Conservation (phyloP, 257 asterid species). For the Solanum piurae region DNA sequence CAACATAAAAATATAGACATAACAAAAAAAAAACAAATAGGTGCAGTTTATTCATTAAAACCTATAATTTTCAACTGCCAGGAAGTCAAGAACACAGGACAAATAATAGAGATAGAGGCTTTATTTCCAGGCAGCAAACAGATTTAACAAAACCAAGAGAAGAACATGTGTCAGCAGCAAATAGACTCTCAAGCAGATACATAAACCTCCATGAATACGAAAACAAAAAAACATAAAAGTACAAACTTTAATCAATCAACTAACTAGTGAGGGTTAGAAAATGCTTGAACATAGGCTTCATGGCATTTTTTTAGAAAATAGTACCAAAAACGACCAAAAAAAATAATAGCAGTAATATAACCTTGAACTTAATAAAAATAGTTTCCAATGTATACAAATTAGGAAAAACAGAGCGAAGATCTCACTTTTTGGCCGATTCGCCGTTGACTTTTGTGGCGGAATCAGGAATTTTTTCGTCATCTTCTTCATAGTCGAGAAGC, state of each 20-base stretch:
- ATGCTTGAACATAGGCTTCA: background rate
- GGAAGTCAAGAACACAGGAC: background rate
- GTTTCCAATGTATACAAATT: background rate
- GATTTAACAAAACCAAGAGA: background rate
- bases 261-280: too few species aligned
- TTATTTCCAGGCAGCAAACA: background rate
- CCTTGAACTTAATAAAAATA: background rate
- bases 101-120: background rate
- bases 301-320: background rate
- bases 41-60: background rate
- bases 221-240: background rate
- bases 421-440: constrained; percentile 82
- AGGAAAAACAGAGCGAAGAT: background rate
- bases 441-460: constrained; percentile 62
- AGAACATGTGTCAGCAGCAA: background rate
- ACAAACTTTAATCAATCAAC: background rate
- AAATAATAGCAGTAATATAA: background rate
- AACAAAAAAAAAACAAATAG: background rate
- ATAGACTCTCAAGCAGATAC: background rate
- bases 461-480: constrained; percentile 71
- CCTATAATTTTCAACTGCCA: too few species aligned
- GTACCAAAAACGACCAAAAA: background rate
- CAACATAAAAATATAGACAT: background rate
- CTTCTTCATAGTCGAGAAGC: constrained; percentile 94
- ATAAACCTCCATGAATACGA: background rate